Conservation (phyloP, 805 yeast genomes). For the Debaryomyces tyrocola region DNA sequence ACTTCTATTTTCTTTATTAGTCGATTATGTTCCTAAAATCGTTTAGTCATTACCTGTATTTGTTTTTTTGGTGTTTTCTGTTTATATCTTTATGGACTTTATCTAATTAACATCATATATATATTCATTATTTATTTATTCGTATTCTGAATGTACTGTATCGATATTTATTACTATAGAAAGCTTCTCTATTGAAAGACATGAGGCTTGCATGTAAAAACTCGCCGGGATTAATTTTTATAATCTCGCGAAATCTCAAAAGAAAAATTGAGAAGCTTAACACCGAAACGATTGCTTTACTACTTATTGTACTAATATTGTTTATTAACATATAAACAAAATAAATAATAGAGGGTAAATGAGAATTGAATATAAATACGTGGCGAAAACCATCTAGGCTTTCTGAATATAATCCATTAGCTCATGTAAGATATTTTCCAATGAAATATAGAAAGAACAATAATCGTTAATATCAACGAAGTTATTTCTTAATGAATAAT, state of each 20-base stretch:
- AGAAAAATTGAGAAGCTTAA: too few relatives aligned
- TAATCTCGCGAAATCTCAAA: too few relatives aligned
- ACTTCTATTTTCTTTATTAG: neutral
- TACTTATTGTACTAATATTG: too few relatives aligned
- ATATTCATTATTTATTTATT: constrained; percentile 1
- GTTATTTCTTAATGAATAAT: constrained; percentile 41
- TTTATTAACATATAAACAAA: neutral
- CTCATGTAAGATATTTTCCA: constrained; percentile 40
- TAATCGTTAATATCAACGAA: constrained; percentile 46
- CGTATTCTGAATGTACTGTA: neutral
- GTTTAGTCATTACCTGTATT: neutral
- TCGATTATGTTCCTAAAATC: neutral
- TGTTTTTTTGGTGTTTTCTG: neutral
- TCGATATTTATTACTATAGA: neutral
- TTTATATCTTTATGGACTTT: neutral
- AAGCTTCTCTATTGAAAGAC: too few relatives aligned
- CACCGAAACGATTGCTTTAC: too few relatives aligned
- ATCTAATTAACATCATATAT: constrained; percentile 1
- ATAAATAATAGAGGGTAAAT: neutral
- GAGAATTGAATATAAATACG: neutral
- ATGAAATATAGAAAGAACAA: constrained; percentile 42
- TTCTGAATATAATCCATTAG: constrained; percentile 37
- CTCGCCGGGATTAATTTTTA: too few relatives aligned
- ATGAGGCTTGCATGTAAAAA: too few relatives aligned
- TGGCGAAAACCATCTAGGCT: neutral